Conservation (phyloP, 495 filamentous ascomycete genomes). For the Elaphomyces granulatus region DNA sequence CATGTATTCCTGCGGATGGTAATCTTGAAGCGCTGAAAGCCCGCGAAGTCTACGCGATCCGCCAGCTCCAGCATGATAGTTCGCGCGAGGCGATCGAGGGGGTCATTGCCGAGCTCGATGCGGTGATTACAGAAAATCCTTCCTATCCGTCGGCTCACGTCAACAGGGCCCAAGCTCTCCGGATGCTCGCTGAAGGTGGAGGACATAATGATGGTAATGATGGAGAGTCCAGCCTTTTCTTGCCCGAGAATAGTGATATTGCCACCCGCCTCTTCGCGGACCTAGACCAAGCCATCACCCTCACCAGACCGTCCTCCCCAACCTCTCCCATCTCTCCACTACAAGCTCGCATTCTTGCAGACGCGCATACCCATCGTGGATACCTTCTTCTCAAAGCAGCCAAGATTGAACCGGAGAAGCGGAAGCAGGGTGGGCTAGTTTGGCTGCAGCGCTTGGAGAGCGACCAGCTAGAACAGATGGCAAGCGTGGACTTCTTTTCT, state of each 20-base stretch:
- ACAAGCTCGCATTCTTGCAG: constrained; percentile 48
- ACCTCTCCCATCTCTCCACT: constrained; percentile 40
- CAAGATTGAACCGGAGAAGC: constrained; percentile 21
- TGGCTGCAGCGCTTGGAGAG: constrained; percentile 15
- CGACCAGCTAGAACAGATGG: constrained; percentile 54
- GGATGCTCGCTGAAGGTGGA: constrained; percentile 30
- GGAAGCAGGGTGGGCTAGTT: constrained; percentile 2
- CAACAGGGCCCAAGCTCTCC: constrained; percentile 60
- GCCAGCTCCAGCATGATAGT: constrained; percentile 11
- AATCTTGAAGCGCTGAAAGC: constrained; percentile 13
- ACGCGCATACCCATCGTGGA: constrained; percentile 63
- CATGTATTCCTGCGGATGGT: constrained; percentile 15
- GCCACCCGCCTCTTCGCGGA: constrained; percentile 39
- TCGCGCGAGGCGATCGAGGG: constrained; percentile 8
- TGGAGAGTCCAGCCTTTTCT: constrained; percentile 10
- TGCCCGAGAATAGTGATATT: constrained; percentile 7
- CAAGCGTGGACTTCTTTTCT: constrained; percentile 56
- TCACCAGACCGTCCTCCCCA: constrained; percentile 42
- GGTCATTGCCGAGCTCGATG: constrained; percentile 30
- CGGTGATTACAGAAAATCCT: constrained; percentile 43
- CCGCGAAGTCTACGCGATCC: constrained; percentile 20
- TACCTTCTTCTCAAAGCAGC: constrained; percentile 53
- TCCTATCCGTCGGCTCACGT: constrained; percentile 59
- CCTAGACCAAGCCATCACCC: constrained; percentile 48
- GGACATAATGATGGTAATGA: background rate